Conservation (phyloP, 139 green algal genomes). For the Chlamydomonas sphaeroides region DNA sequence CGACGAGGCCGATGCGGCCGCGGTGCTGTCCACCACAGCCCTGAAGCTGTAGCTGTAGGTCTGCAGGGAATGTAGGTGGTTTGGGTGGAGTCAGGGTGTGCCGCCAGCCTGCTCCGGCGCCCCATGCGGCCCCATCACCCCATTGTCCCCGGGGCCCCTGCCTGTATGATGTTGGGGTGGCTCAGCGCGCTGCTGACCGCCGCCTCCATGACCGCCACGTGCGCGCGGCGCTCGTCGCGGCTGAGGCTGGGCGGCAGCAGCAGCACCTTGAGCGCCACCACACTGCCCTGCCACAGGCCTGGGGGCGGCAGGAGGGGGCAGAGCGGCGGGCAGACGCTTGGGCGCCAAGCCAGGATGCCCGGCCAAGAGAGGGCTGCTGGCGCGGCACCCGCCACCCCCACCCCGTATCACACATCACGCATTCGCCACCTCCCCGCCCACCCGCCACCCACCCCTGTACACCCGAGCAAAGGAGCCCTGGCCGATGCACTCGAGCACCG, state of each 20-base stretch:
- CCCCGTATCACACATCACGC: too few relatives aligned
- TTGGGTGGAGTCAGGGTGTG: background rate
- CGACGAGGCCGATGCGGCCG: too few relatives aligned
- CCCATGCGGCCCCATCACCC: background rate
- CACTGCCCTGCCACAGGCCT: slow-evolving; percentile 20
- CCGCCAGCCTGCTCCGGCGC: too few relatives aligned
- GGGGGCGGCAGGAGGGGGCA: background rate
- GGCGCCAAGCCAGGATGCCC: too few relatives aligned
- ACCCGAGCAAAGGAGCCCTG: slow-evolving; percentile 8
- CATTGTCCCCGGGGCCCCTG: background rate
- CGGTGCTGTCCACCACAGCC: background rate
- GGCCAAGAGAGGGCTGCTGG: too few relatives aligned
- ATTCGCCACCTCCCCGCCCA: too few relatives aligned
- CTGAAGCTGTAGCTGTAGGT: slow-evolving; percentile 37
- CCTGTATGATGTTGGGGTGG: slow-evolving; percentile 28
- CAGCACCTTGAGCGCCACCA: slow-evolving; percentile 22
- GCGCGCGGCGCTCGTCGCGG: background rate
- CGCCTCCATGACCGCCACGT: slow-evolving; percentile 31
- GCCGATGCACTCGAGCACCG: slow-evolving; percentile 5
- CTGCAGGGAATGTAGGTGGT: background rate
- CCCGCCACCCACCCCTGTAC: slow-evolving; percentile 2
- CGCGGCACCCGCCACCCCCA: too few relatives aligned
- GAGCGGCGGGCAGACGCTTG: too few relatives aligned
- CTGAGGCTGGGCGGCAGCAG: slow-evolving; percentile 12
- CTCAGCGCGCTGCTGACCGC: background rate